Evolutionary conservation across 1,139 yeast species (phyloP), one percentile per base, ranked within the genome.

Genomic region (Pichia terricola): DNA sequence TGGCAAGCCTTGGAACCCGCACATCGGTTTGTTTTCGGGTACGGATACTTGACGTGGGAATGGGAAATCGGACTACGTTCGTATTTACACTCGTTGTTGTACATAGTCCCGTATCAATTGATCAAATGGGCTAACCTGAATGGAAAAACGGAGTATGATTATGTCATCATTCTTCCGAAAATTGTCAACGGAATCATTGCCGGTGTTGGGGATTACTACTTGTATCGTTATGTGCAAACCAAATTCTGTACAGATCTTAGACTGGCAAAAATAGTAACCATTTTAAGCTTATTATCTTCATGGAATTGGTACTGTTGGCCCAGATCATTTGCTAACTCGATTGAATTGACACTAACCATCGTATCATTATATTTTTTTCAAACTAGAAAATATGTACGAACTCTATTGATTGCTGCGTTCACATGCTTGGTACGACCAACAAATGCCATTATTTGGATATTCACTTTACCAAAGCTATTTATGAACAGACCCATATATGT

Each of bases 1-100:
- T 94, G 82, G 77, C 98, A 94, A 63, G 71, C 91, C 0, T 66
- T 94, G 39, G 98, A 94, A 58, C 96, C 96, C 0, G 98, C 98
- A 0, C 95, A 89, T 61, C 50, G 59, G 9, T 65, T 71, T 28
- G 81, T 81, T 0, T 88, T 72, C 60, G 91, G 94, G 1, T 82
- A 80, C 50, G 98, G 98, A 0, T 78, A 79, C 55, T 59, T 79
- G 40, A 88, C 98, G 0, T 94, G 99, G 98, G 99, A 94, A 63
- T 94, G 98, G 98, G 59, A 67, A 34, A 68, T 72, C 42, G 81
- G 79, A 2, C 65, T 94, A 8, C 65, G 99, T 48, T 82, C 95
- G 16, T 79, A 86, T 37, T 64, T 84, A 0, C 94, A 88, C 56
- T 97, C 98, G 0, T 63, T 81, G 41, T 48, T 89, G 1, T 88